Evolutionary conservation across 306 rosid species (phyloP), one percentile per base, ranked within the genome.

Genomic region (Medicago lupulina): DNA sequence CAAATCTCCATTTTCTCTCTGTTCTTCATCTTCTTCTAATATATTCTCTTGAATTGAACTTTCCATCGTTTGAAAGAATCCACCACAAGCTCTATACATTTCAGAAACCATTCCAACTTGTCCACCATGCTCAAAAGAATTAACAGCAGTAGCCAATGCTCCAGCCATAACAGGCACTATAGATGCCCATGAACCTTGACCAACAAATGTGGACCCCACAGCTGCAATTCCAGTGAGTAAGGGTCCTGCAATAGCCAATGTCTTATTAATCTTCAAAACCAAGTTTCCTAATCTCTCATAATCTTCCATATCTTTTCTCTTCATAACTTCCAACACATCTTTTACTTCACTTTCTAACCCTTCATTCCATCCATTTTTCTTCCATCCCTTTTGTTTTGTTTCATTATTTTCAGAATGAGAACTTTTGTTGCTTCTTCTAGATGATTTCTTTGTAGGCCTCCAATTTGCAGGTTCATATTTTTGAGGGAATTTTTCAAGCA

Each of bases 91-190:
- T 38, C 94, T 83, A 8, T 89, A 90, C 94, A 93, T 87, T 76
- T 93, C 96, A 1, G 86, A 61, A 71, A 93, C 92, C 98, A 88
- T 93, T 5, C 96, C 98, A 8, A 93, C 66, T 73, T 93, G 98
- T 0, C 80, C 90, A 8, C 96, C 96, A 28, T 93, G 98, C 49
- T 85, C 88, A 0, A 92, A 82, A 0, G 88, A 51, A 71, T 87
- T 92, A 5, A 86, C 82, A 14, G 79, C 85, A 0, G 81, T 81
- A 0, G 89, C 93, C 31, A 90, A 72, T 0, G 96, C 85, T 11
- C 97, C 97, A 0, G 88, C 89, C 66, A 81, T 58, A 38, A 85
- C 88, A 0, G 92, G 88, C 0, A 81, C 86, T 0, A 78, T 43
- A 2, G 85, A 74, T 1, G 28, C 63, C 81, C 71, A 74, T 10